These are phyloP conservation scores for Blepharisma undulans DNA, from an alignment of 169 alveolate species.

Conservation along the genomic window DNA sequence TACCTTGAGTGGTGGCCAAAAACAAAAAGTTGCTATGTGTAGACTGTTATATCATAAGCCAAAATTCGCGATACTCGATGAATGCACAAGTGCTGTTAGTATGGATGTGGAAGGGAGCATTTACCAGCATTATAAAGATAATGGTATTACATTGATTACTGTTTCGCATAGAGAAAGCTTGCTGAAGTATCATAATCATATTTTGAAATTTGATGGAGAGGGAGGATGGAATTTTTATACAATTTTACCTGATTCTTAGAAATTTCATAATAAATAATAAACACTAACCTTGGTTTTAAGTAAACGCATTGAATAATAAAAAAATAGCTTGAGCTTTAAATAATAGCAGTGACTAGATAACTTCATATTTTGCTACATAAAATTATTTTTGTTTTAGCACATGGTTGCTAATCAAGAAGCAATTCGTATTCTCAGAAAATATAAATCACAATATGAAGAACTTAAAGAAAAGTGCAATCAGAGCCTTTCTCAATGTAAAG, in stretches of 20 bases:
- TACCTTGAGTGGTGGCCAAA: conserved; percentile 88
- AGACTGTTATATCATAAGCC: conserved; percentile 86
- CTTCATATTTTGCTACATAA: too few species aligned
- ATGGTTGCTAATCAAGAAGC: background rate
- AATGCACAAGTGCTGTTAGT: conserved; percentile 88
- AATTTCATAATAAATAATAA: background rate
- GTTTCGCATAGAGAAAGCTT: conserved; percentile 82
- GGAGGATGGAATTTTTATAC: conserved; percentile 39
- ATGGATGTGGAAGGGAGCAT: conserved; percentile 83
- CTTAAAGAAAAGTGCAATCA: background rate
- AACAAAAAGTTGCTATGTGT: conserved; percentile 90
- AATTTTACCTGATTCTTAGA: background rate
- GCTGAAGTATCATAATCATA: conserved; percentile 82
- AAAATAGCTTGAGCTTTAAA: too few species aligned
- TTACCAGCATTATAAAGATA: conserved; percentile 66
- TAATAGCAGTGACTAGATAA: too few species aligned
- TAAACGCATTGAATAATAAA: background rate
- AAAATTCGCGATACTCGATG: conserved; percentile 81
- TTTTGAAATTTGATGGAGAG: conserved; percentile 80
- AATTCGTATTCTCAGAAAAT: background rate
- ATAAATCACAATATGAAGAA: background rate
- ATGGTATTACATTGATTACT: conserved; percentile 85
- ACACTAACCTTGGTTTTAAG: background rate
- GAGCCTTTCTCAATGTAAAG: background rate
- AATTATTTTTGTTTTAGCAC: too few species aligned